Evolutionary conservation across 2,329 filamentous ascomycete genomes (phyloP).

Genomic region (Botrytis hyacinthi): DNA sequence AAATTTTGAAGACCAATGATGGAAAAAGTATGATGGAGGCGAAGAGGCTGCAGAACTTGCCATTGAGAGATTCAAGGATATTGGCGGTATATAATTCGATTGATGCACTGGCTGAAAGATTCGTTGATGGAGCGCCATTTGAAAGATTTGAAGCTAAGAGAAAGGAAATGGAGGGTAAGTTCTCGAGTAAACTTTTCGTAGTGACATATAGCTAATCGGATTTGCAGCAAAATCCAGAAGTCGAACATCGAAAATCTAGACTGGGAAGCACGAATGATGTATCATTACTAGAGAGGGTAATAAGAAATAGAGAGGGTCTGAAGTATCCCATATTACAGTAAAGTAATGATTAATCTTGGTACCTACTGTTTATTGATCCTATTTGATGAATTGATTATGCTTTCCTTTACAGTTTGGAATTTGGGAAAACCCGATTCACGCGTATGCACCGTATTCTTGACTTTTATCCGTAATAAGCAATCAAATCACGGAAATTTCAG

Average conservation of each 20-base stretch:
- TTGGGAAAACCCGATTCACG: too few relatives aligned
- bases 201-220: background rate
- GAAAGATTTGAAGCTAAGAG: slow-evolving; percentile 46
- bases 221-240: slow-evolving; percentile 29
- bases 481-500: too few relatives aligned
- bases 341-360: background rate
- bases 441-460: too few relatives aligned
- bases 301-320: background rate
- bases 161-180: slow-evolving; percentile 36
- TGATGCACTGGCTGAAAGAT: slow-evolving; percentile 49
- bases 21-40: slow-evolving; percentile 53
- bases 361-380: too few relatives aligned
- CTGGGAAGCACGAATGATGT: too few relatives aligned
- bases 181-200: background rate
- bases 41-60: slow-evolving; percentile 50
- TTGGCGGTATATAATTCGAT: slow-evolving; percentile 48
- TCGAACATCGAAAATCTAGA: slow-evolving; percentile 30
- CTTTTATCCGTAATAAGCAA: too few relatives aligned
- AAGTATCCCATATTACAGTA: background rate
- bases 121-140: slow-evolving; percentile 47
- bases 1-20: slow-evolving; percentile 46
- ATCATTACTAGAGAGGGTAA: background rate
- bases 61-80: slow-evolving; percentile 45
- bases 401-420: too few relatives aligned
- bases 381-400: too few relatives aligned